Conservation (phyloP, 169 alveolate genomes). For the Plasmodium vivax region DNA sequence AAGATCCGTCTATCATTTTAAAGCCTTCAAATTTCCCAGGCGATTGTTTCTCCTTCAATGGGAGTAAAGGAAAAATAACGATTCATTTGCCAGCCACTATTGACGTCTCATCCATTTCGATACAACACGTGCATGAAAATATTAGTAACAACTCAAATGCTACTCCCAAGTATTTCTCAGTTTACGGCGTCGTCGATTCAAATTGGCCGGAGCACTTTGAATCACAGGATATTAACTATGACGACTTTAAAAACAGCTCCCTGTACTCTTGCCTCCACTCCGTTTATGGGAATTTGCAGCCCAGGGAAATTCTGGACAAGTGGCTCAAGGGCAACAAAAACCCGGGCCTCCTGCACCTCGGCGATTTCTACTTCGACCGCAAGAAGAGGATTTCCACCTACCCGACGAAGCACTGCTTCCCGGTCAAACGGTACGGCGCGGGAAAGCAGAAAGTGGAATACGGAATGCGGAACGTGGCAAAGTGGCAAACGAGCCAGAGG, state of each 20-base stretch:
- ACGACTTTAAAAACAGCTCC: constrained; percentile 70
- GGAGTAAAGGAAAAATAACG: constrained; percentile 65
- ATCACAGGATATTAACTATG: constrained; percentile 31
- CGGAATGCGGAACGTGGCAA: not conserved
- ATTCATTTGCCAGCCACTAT: constrained; percentile 71
- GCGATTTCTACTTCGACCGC: constrained; percentile 70
- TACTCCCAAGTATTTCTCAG: constrained; percentile 74
- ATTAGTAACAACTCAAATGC: constrained; percentile 67
- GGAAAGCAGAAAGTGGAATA: not conserved
- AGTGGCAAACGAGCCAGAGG: not conserved
- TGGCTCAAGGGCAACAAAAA: constrained; percentile 43
- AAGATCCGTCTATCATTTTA: constrained; percentile 67
- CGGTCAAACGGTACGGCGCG: constrained; percentile 33
- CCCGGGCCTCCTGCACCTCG: constrained; percentile 46
- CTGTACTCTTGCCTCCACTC: constrained; percentile 63
- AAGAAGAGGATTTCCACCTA: constrained; percentile 54
- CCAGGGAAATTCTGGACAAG: constrained; percentile 39
- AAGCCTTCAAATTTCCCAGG: constrained; percentile 72
- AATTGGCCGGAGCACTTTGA: constrained; percentile 75
- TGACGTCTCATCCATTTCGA: constrained; percentile 55
- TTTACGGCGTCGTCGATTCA: constrained; percentile 57
- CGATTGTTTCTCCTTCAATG: constrained; percentile 72
- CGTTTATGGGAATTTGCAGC: constrained; percentile 24
- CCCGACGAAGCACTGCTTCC: constrained; percentile 67
- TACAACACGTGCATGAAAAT: constrained; percentile 74